Percentiles rank a stretch among this genome's conserved stretches.
Evolutionary conservation across 495 filamentous ascomycete species (phyloP).

Genomic region (Aspergillus asperescens): DNA sequence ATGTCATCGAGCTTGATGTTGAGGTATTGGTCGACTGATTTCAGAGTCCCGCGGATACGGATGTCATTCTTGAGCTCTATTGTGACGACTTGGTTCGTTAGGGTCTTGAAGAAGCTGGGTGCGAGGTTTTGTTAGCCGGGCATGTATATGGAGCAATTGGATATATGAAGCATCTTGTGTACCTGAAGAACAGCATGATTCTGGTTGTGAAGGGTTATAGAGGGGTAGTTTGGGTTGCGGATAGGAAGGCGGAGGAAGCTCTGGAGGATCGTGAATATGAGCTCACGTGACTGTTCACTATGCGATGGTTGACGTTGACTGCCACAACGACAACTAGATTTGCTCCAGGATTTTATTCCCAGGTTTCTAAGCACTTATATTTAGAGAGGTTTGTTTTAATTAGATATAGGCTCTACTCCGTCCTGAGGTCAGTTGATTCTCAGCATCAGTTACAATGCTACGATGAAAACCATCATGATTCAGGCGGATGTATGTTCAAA

Average conservation of each 20-base stretch:
- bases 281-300: background rate
- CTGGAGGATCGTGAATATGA: background rate
- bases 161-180: background rate
- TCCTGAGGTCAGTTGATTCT: no score
- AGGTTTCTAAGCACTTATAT: no score
- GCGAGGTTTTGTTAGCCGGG: background rate
- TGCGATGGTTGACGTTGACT: no score
- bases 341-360: no score
- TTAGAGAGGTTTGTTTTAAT: no score
- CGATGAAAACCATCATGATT: no score
- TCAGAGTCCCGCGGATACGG: constrained; percentile 86
- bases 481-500: background rate
- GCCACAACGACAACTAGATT: no score
- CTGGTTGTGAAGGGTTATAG: constrained; percentile 8
- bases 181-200: constrained; percentile 50
- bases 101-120: constrained; percentile 95
- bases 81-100: constrained; percentile 92
- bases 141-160: background rate
- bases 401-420: no score
- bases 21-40: constrained; percentile 96
- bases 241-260: background rate
- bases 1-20: constrained; percentile 99
- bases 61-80: constrained; percentile 99
- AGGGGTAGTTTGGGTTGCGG: constrained; percentile 4
- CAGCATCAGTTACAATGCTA: no score